These are phyloP conservation scores for Sonneratia caseolaris DNA, from an alignment of 345 rosid species.

Conservation along the genomic window DNA sequence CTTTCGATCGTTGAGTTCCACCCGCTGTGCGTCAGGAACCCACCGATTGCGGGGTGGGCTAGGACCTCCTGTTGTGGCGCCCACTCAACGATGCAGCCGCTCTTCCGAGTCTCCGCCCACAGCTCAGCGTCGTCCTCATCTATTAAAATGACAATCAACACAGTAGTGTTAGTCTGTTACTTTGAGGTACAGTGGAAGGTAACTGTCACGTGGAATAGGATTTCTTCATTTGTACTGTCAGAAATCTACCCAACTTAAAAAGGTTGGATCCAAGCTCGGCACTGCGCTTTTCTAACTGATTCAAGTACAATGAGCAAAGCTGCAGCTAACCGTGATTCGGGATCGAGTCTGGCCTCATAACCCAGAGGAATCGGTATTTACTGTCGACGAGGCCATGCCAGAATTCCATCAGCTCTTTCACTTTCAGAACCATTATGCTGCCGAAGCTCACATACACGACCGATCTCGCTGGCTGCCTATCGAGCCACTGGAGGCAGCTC, in stretches of 20 bases:
- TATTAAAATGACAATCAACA: background rate
- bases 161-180: background rate
- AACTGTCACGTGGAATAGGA: too few species aligned
- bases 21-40: constrained; percentile 59
- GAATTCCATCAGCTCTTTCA: constrained; percentile 28
- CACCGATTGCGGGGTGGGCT: constrained; percentile 40
- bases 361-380: constrained; percentile 36
- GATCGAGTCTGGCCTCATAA: constrained; percentile 18
- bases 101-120: background rate
- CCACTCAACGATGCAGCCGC: constrained; percentile 25
- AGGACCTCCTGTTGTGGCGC: constrained; percentile 40
- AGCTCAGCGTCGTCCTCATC: constrained; percentile 8
- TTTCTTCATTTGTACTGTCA: too few species aligned
- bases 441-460: constrained; percentile 46
- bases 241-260: too few species aligned
- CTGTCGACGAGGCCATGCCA: constrained; percentile 35
- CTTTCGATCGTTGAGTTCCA: constrained; percentile 84
- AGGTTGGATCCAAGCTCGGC: too few species aligned
- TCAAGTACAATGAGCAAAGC: background rate
- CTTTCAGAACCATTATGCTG: constrained; percentile 12
- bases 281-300: too few species aligned
- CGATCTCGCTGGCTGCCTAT: constrained; percentile 23
- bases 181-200: background rate
- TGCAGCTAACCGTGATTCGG: constrained; percentile 13
- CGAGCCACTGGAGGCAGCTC: constrained; percentile 35